These are phyloP conservation scores for Saccharomyces uvarum DNA, from an alignment of 1,139 yeast species.

Conservation along the genomic window DNA sequence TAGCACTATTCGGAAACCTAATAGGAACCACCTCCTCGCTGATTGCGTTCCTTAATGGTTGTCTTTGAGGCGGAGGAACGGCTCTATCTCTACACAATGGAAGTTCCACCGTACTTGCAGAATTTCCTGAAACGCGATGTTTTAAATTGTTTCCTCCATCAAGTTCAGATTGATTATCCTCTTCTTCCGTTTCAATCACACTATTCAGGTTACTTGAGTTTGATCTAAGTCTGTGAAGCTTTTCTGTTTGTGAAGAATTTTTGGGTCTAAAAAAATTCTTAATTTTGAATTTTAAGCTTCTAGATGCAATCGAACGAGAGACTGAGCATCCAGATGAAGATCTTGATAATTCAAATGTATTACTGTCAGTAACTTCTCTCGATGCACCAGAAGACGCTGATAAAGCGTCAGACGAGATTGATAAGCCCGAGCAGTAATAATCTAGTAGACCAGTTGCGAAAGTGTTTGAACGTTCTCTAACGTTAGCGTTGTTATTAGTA, in stretches of 20 bases:
- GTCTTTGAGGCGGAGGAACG: neutral
- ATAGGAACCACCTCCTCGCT: neutral
- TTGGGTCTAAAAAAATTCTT: neutral
- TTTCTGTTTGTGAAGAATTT: neutral
- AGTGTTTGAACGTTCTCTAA: neutral
- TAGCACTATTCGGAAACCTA: neutral
- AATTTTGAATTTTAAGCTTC: neutral
- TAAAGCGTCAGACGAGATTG: neutral
- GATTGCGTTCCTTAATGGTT: neutral
- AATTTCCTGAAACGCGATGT: neutral
- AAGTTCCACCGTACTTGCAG: neutral
- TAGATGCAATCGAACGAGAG: neutral
- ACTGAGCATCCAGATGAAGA: neutral
- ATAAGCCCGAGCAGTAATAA: neutral
- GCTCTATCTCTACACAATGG: neutral
- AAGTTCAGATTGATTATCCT: constrained; percentile 1
- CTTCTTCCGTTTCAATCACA: constrained; percentile 11
- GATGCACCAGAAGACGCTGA: neutral
- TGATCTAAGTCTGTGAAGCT: neutral
- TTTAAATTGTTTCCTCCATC: neutral
- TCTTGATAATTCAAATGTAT: neutral
- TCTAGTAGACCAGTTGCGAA: neutral
- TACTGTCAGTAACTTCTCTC: neutral
- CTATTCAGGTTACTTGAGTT: constrained; percentile 5
- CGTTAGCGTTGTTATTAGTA: neutral